These are phyloP conservation scores for Oryza glumipatula DNA, from an alignment of 176 grass and related monocot species.

Conservation along the genomic window DNA sequence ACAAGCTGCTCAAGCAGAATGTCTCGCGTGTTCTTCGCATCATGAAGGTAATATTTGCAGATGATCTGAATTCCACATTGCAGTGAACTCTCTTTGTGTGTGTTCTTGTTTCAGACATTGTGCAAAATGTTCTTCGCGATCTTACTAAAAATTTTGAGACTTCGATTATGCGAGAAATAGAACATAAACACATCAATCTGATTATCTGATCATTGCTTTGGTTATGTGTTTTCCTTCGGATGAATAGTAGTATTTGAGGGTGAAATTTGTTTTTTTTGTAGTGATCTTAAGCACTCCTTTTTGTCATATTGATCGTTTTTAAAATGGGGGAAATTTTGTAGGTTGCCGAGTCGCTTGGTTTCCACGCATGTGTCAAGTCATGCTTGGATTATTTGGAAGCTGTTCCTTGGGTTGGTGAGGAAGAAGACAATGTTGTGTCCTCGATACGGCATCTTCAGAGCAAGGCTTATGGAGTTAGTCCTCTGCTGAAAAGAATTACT, in stretches of 20 bases:
- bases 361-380: conserved; percentile 65
- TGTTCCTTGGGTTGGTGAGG: conserved; percentile 77
- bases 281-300: not conserved
- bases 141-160: not conserved
- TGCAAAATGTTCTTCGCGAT: not conserved
- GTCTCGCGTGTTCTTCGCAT: conserved; percentile 63
- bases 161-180: not conserved
- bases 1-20: conserved; percentile 65
- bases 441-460: conserved; percentile 62
- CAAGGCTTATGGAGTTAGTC: conserved; percentile 49
- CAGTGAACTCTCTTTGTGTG: not conserved
- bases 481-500: conserved; percentile 71
- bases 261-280: not conserved
- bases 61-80: conserved; percentile 7
- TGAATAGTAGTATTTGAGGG: not conserved
- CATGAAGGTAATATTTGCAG: conserved; percentile 44
- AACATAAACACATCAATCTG: not conserved
- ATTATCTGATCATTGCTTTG: not conserved
- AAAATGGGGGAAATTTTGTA: conserved; percentile 25
- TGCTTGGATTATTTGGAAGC: conserved; percentile 92
- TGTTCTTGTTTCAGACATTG: not conserved
- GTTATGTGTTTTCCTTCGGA: not conserved
- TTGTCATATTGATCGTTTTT: conserved; percentile 3
- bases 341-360: conserved; percentile 74
- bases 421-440: conserved; percentile 73